These are phyloP conservation scores for Silene uniflora DNA, from an alignment of 148 eudicot genomes.

Conservation along the genomic window DNA sequence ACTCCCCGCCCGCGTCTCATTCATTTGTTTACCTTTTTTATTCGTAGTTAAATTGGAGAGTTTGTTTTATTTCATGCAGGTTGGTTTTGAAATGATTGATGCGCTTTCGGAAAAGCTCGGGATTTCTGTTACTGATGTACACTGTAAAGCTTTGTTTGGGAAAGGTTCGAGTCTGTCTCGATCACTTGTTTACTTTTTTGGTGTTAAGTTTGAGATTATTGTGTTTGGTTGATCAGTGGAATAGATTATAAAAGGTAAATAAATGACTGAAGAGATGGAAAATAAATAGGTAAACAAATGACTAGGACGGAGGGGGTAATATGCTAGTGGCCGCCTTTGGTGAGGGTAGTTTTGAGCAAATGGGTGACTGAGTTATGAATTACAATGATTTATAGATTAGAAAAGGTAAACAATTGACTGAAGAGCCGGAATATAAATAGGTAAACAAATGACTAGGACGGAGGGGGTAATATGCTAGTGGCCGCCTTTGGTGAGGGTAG, in stretches of 20 bases:
- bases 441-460: no score
- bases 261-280: background rate
- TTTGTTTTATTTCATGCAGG: background rate
- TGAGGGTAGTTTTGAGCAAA: background rate
- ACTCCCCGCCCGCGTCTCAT: no score
- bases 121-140: conserved; percentile 54
- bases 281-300: background rate
- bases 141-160: conserved; percentile 85
- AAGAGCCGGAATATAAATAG: no score
- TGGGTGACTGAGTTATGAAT: no score
- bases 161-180: conserved; percentile 44
- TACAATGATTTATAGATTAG: no score
- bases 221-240: background rate
- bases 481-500: no score
- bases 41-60: no score
- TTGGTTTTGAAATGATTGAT: conserved; percentile 48
- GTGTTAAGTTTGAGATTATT: background rate
- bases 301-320: background rate
- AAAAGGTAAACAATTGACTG: no score
- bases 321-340: background rate
- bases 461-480: no score
- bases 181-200: background rate
- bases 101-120: conserved; percentile 60
- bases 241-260: background rate
- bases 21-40: no score